Conservation (phyloP, 2,329 filamentous ascomycete genomes). For the Penicillium italicum region DNA sequence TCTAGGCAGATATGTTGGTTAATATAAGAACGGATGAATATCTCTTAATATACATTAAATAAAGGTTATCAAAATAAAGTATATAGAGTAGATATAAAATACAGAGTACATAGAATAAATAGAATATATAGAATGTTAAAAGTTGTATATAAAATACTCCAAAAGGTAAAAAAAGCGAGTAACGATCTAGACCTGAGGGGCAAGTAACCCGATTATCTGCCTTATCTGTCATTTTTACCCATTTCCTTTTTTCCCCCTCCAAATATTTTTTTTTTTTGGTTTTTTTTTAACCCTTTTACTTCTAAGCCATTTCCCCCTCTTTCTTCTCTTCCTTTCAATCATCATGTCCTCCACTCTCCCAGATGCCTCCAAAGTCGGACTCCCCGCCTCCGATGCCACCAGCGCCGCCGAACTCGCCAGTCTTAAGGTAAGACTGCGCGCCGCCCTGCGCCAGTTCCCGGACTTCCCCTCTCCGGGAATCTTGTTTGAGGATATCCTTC, state of each 20-base stretch:
- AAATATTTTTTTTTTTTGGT: slow-evolving; percentile 17
- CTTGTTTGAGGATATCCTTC: slow-evolving; percentile 96
- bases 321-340: slow-evolving; percentile 20
- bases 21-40: too few species aligned
- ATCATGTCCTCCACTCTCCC: slow-evolving; percentile 41
- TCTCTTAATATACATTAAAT: background rate
- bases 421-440: slow-evolving; percentile 66
- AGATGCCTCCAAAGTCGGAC: slow-evolving; percentile 44
- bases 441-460: slow-evolving; percentile 75
- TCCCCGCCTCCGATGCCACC: slow-evolving; percentile 46
- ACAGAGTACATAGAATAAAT: background rate
- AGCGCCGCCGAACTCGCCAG: slow-evolving; percentile 54
- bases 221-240: slow-evolving; percentile 12
- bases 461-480: slow-evolving; percentile 93
- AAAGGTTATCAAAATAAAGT: background rate
- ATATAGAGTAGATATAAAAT: background rate
- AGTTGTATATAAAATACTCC: background rate
- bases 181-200: slow-evolving; percentile 6
- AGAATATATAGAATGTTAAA: background rate
- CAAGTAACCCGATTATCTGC: slow-evolving; percentile 4
- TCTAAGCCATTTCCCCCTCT: slow-evolving; percentile 13
- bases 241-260: slow-evolving; percentile 12
- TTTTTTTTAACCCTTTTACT: slow-evolving; percentile 20
- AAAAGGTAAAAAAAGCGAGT: background rate
- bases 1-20: too few species aligned